These are phyloP conservation scores for Cystobasidium sp. DNA, from an alignment of 1,284 basidiomycete species.

Conservation along the genomic window DNA sequence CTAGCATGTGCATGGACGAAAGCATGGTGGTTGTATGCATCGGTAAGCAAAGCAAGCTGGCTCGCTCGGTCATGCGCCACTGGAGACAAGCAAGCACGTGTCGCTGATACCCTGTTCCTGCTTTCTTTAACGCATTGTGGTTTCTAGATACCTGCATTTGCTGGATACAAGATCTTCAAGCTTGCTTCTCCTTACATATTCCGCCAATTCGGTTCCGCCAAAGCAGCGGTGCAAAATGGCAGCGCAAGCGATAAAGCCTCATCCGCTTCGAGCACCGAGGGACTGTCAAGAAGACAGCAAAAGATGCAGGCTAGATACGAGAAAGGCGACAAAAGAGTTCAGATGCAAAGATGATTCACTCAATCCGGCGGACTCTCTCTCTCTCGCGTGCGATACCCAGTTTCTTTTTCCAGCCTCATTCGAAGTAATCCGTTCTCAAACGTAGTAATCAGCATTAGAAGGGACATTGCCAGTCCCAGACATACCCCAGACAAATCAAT, in stretches of 20 bases:
- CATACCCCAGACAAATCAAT: no score
- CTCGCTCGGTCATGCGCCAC: background rate
- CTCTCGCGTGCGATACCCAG: background rate
- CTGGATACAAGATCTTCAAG: constrained; percentile 41
- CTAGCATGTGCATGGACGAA: constrained; percentile 5
- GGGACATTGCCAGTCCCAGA: no score
- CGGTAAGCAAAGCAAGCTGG: constrained; percentile 2
- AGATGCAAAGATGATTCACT: constrained; percentile 20
- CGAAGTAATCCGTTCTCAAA: background rate
- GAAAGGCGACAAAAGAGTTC: constrained; percentile 37
- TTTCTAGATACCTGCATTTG: constrained; percentile 41
- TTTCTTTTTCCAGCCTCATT: background rate
- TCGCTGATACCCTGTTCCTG: background rate
- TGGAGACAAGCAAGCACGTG: background rate
- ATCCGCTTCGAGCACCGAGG: constrained; percentile 23
- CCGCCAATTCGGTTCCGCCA: constrained; percentile 1
- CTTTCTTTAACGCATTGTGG: background rate
- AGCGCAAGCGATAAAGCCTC: background rate
- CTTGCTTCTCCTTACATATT: constrained; percentile 34
- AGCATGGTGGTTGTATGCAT: constrained; percentile 35
- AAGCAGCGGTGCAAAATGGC: constrained; percentile 10
- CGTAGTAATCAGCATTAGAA: no score
- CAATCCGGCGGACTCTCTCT: background rate
- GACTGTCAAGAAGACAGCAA: constrained; percentile 34
- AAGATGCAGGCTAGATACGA: constrained; percentile 44